Percentiles rank a stretch among this genome's conserved stretches.
These are phyloP conservation scores for Serendipita vermifera DNA, from an alignment of 768 basidiomycete genomes.

Conservation along the genomic window DNA sequence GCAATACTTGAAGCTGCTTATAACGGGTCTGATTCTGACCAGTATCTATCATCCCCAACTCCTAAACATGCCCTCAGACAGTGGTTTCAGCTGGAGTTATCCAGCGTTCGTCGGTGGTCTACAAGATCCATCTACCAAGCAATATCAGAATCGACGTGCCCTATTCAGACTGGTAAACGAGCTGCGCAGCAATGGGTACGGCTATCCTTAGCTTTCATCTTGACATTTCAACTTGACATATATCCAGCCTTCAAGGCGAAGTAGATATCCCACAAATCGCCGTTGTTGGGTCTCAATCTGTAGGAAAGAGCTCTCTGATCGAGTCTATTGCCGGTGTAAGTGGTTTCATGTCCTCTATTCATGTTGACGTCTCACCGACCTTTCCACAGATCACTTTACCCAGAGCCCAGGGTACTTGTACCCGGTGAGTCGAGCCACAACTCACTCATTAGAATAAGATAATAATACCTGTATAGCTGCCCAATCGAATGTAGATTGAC, in stretches of 20 bases:
- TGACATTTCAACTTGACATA: neutral
- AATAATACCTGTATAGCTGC: neutral
- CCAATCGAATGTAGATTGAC: neutral
- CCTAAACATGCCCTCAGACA: no score
- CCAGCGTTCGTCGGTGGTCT: neutral
- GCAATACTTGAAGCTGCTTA: no score
- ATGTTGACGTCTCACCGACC: neutral
- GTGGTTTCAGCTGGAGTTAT: no score
- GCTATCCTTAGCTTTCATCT: neutral
- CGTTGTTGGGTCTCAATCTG: conserved; percentile 59
- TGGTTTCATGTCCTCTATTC: neutral
- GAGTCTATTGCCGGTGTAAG: conserved; percentile 46
- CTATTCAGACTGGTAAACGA: neutral
- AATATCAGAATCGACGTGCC: neutral
- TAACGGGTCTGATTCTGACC: no score
- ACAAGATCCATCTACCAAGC: neutral
- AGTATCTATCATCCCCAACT: no score
- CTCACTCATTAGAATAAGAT: no score
- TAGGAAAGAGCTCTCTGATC: conserved; percentile 65
- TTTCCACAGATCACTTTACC: neutral
- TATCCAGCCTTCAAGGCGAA: conserved; percentile 50
- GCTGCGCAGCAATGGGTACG: neutral
- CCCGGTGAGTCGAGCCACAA: neutral
- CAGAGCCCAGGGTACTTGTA: neutral
- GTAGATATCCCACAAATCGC: conserved; percentile 63